Base-by-base conservation (phyloP, 202 grass and related monocot genomes). In the Panicum virgatum region DNA sequence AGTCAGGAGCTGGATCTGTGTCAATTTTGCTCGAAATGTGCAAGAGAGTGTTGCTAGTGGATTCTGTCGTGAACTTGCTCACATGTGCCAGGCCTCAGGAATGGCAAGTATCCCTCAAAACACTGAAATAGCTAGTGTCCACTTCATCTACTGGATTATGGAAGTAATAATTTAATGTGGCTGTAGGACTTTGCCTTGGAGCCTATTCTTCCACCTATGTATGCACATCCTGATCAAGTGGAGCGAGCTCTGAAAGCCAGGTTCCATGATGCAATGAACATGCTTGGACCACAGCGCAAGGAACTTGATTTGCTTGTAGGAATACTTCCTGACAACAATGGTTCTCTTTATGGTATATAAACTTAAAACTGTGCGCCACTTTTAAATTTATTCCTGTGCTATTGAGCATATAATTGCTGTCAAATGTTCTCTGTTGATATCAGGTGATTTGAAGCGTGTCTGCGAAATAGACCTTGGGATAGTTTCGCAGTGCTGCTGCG, bases 391-490 rank as follows among this genome's bases (percentile, higher is more conserved):
- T 84, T 68, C 36, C 16, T 61, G 34, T 12, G 14, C 19, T 77
- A 13, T 5, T 74, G 44, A 12, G 56, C 63, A 5, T 8, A 29
- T 67, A 23, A 38, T 75, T 63, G 3, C 20, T 68, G 44, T 36
- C 27, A 71, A 57, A 58, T 77, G 29, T 63, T 65, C 7, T 62
- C 0, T 76, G 50, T 42, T 12, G 63, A 5, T 66, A 14, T 68
- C 46, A 98, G 95, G 95, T 88, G 92, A 94, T 63, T 75, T 97
- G 88, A 97, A 97, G 75, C 90, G 95, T 25, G 81, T 97, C 47
- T 97, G 95, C 37, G 95, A 97, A 81, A 97, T 91, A 42, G 95
- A 97, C 67, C 90, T 97, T 59, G 95, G 95, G 52, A 46, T 97
- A 26, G 83, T 97, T 57, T 97, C 95, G 2, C 95, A 97, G 29